These are phyloP conservation scores for Poterioochromonas sp. DNA, from an alignment of 352 stramenopile species.

Conservation along the genomic window DNA sequence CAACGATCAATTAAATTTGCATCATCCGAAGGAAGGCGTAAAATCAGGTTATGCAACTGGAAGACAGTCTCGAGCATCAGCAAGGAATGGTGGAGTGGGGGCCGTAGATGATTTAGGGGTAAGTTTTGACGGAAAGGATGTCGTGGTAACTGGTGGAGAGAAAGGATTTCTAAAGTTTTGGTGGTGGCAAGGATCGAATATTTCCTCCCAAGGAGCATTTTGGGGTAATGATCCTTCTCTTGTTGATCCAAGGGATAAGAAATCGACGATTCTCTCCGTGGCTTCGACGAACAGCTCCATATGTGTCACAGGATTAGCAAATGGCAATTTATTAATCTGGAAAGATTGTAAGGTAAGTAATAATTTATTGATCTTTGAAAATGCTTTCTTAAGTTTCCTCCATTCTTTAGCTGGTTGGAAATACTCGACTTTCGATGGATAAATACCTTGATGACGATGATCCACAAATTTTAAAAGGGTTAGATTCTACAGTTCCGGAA, in stretches of 20 bases:
- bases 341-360: constrained; percentile 11
- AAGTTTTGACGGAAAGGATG: background rate
- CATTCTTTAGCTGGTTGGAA: background rate
- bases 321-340: constrained; percentile 14
- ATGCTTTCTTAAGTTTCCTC: constrained; percentile 3
- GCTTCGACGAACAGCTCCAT: background rate
- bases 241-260: constrained; percentile 32
- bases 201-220: constrained; percentile 35
- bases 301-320: background rate
- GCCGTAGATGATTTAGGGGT: background rate
- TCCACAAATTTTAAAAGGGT: too few relatives aligned
- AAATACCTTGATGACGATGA: too few relatives aligned
- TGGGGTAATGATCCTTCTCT: constrained; percentile 22
- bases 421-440: background rate
- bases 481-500: too few relatives aligned
- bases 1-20: background rate
- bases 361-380: background rate
- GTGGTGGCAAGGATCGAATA: constrained; percentile 35
- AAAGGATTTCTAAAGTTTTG: constrained; percentile 47
- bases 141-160: constrained; percentile 44
- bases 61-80: too few relatives aligned
- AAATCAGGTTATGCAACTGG: background rate
- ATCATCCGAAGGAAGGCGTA: background rate
- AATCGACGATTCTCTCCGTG: constrained; percentile 20
- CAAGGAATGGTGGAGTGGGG: background rate